phyloP scores from a whole-genome alignment of 371 early-diverging fungal genomes.

The Mortierella sp. region DNA sequence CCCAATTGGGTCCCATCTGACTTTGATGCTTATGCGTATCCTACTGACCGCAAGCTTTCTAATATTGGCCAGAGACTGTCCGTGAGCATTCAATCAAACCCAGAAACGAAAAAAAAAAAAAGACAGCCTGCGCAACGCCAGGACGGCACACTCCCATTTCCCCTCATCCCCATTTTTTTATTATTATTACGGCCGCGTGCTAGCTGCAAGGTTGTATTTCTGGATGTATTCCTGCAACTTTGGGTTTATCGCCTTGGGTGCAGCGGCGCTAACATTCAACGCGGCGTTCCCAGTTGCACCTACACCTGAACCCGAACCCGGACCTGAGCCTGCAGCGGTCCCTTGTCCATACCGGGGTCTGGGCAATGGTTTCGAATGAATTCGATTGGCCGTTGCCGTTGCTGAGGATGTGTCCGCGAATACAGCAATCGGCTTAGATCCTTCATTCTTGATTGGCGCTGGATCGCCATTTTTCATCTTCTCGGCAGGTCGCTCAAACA shows the following conservation, averaged over 20 bases:
- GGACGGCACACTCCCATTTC: too few species aligned
- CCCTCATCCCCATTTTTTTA: too few species aligned
- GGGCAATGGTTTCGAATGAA: conserved; percentile 3
- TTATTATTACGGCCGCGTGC: conserved; percentile 13
- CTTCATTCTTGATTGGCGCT: neutral
- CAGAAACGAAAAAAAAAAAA: too few species aligned
- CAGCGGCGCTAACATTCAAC: neutral
- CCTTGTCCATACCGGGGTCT: conserved; percentile 8
- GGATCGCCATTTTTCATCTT: neutral
- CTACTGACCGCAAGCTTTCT: too few species aligned
- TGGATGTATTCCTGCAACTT: conserved; percentile 50
- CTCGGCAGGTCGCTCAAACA: conserved; percentile 27
- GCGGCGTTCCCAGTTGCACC: conserved; percentile 1
- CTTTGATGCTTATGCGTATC: too few species aligned
- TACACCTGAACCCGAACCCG: too few species aligned
- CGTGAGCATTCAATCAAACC: too few species aligned
- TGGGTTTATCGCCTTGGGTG: conserved; percentile 39
- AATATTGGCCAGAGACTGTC: too few species aligned
- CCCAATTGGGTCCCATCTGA: too few species aligned
- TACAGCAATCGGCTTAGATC: neutral
- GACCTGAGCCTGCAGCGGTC: neutral
- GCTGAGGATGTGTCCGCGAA: neutral
- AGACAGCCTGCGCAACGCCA: too few species aligned
- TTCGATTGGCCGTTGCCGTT: neutral
- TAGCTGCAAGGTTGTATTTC: conserved; percentile 48